Evolutionary conservation across 2,329 filamentous ascomycete species (phyloP).

Genomic region (Trichoderma sp.): DNA sequence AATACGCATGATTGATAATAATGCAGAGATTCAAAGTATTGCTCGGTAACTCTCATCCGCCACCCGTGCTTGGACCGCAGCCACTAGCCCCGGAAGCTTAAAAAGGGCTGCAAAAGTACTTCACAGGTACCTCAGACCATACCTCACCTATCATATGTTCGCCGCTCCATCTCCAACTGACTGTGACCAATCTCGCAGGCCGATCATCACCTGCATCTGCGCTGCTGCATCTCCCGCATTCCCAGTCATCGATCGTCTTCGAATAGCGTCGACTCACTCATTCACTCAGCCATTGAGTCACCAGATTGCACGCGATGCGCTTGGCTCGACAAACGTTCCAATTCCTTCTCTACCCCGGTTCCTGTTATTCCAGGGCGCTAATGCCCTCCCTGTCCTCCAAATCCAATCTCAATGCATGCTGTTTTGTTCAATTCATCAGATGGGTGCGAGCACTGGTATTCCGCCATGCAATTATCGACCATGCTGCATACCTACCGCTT

Average conservation of each 20-base stretch:
- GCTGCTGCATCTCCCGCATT: not conserved
- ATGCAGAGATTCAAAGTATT: not conserved
- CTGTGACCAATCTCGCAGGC: not conserved
- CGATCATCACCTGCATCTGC: slow-evolving; percentile 17
- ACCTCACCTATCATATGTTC: not conserved
- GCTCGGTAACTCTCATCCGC: not conserved
- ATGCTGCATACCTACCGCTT: not conserved
- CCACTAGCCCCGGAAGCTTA: not conserved
- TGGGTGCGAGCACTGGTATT: not conserved
- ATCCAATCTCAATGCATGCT: not conserved
- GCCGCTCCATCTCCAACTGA: not conserved
- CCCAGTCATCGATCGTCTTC: not conserved
- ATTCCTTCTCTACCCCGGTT: not conserved
- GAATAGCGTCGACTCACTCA: slow-evolving; percentile 21
- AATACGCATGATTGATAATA: not conserved
- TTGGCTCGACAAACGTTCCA: slow-evolving; percentile 15
- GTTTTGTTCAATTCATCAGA: not conserved
- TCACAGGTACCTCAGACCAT: not conserved
- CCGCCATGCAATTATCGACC: not conserved
- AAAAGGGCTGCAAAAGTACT: not conserved
- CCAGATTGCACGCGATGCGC: not conserved
- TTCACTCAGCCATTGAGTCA: slow-evolving; percentile 11
- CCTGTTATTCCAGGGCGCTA: not conserved
- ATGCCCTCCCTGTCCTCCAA: not conserved
- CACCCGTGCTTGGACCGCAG: not conserved